Evolutionary conservation across 192 early-diverging fungal species (phyloP).

Genomic region (Martensiomyces pterosporus): DNA sequence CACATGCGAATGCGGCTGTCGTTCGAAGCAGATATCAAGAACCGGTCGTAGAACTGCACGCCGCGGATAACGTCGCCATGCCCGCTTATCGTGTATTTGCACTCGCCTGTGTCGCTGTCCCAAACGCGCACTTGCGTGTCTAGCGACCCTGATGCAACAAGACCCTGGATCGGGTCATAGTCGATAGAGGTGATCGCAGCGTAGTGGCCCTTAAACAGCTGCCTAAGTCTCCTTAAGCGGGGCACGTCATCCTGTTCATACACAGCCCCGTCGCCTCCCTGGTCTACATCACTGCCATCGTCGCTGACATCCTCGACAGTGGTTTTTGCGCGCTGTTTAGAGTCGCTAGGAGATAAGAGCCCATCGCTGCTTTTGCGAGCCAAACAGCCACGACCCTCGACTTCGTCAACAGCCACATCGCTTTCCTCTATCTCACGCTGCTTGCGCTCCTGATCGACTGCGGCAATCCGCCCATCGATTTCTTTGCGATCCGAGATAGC

Average conservation of each 20-base stretch:
- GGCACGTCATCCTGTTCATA: conserved; percentile 34
- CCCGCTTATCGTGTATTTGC: conserved; percentile 29
- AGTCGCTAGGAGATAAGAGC: no score
- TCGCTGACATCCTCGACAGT: conserved; percentile 26
- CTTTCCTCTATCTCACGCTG: background rate
- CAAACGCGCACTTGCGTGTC: conserved; percentile 70
- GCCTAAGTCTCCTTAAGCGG: conserved; percentile 22
- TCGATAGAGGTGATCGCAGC: conserved; percentile 57
- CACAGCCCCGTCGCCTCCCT: background rate
- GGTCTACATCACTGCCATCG: conserved; percentile 1
- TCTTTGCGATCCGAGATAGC: conserved; percentile 13
- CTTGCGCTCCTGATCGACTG: background rate
- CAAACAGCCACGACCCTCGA: no score
- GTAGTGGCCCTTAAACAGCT: conserved; percentile 55
- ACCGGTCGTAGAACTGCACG: conserved; percentile 38
- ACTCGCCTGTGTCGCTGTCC: conserved; percentile 46
- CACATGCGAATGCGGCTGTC: conserved; percentile 67
- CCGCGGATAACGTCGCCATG: conserved; percentile 34
- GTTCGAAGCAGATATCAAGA: conserved; percentile 59
- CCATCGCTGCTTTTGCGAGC: no score
- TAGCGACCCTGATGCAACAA: conserved; percentile 60
- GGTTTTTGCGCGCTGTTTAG: background rate
- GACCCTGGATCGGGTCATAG: conserved; percentile 54
- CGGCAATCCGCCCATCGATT: conserved; percentile 13
- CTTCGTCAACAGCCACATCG: no score